Evolutionary conservation across 176 grass and related monocot species (phyloP).

Genomic region (Dendrocalamus sinicus): DNA sequence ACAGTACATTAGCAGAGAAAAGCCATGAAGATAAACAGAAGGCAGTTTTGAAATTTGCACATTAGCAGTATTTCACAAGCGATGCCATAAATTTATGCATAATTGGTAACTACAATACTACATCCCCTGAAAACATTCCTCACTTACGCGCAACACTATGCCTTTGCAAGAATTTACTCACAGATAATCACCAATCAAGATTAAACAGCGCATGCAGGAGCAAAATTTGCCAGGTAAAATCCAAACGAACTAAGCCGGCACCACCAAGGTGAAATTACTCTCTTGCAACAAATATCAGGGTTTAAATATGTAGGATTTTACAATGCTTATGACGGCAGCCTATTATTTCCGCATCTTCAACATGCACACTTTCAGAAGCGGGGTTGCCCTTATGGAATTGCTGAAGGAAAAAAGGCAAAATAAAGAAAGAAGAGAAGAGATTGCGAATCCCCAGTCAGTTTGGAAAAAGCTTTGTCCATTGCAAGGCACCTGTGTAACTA

Average conservation of each 20-base stretch:
- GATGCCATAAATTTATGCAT: not conserved
- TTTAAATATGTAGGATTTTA: not conserved
- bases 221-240: not conserved
- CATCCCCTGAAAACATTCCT: not conserved
- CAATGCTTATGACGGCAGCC: not conserved
- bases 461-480: conserved; percentile 41
- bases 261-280: not conserved
- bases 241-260: not conserved
- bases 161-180: not conserved
- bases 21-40: too few relatives aligned
- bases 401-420: conserved; percentile 18
- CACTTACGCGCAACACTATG: not conserved
- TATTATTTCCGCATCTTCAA: conserved; percentile 41
- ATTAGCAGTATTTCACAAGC: not conserved
- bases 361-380: conserved; percentile 20
- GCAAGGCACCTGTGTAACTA: conserved; percentile 47
- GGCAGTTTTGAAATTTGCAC: too few relatives aligned
- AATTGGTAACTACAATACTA: not conserved
- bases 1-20: too few relatives aligned
- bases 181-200: not conserved
- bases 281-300: not conserved
- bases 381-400: conserved; percentile 47
- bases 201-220: not conserved
- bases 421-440: conserved; percentile 7
- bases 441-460: conserved; percentile 41